Percentiles rank a stretch among this genome's conserved stretches.
phyloP scores from a whole-genome alignment of 768 basidiomycete genomes.

The Obba rivulosa region DNA sequence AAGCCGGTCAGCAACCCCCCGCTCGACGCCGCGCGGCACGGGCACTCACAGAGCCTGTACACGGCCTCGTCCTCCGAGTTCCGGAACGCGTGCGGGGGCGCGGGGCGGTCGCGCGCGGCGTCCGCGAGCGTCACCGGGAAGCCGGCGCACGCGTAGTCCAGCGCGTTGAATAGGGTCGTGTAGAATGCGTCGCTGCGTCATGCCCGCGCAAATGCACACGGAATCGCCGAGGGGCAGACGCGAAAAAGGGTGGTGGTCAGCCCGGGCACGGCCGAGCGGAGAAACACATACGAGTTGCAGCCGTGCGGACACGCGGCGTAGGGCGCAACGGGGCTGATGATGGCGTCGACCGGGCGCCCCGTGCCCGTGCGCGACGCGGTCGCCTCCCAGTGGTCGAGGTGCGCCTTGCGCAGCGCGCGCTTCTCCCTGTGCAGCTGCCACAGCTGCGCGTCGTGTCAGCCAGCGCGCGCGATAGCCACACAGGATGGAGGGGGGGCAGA shows the following conservation, averaged over 20 bases:
- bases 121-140: conserved; percentile 49
- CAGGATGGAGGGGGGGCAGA: background rate
- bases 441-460: conserved; percentile 23
- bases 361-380: conserved; percentile 39
- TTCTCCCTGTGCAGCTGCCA: conserved; percentile 44
- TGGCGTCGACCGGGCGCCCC: conserved; percentile 46
- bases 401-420: conserved; percentile 34
- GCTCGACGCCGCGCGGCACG: background rate
- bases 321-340: conserved; percentile 41
- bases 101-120: conserved; percentile 31
- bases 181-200: conserved; percentile 34
- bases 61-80: conserved; percentile 38
- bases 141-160: conserved; percentile 38
- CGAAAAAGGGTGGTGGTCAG: background rate
- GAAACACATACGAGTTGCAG: conserved; percentile 29
- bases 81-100: conserved; percentile 33
- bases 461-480: conserved; percentile 1
- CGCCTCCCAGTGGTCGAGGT: conserved; percentile 45
- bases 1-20: background rate
- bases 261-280: background rate
- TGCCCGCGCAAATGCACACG: background rate
- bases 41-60: conserved; percentile 39
- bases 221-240: background rate
- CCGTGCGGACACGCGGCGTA: conserved; percentile 43
- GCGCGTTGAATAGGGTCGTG: conserved; percentile 41